A percentile compares a stretch with the other conserved stretches of the same genome.
Conservation (phyloP, 768 basidiomycete species). For the Wakefieldia striispora region DNA sequence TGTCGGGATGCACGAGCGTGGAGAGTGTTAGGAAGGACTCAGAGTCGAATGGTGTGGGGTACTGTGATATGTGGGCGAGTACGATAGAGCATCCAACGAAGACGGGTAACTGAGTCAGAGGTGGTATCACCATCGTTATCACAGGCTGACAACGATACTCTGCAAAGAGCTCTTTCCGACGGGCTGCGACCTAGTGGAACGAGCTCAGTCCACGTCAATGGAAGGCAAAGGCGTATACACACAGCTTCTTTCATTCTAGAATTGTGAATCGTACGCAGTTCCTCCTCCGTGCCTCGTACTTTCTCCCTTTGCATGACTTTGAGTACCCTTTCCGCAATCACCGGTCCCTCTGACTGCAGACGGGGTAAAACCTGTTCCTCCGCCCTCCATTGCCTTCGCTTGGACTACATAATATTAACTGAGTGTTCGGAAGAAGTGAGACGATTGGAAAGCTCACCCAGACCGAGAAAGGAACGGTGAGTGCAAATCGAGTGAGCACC, state of each 20-base stretch:
- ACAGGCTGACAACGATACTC: slow-evolving; percentile 56
- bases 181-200: slow-evolving; percentile 45
- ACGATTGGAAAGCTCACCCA: slow-evolving; percentile 51
- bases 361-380: slow-evolving; percentile 62
- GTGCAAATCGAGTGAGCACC: slow-evolving; percentile 52
- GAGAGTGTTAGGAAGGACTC: slow-evolving; percentile 77
- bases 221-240: slow-evolving; percentile 1
- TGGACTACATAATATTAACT: slow-evolving; percentile 44
- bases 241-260: slow-evolving; percentile 51
- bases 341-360: slow-evolving; percentile 47
- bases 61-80: slow-evolving; percentile 51
- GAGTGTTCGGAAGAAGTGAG: slow-evolving; percentile 4
- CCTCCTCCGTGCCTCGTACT: slow-evolving; percentile 54
- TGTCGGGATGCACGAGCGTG: slow-evolving; percentile 67
- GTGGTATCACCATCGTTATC: slow-evolving; percentile 57
- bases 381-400: slow-evolving; percentile 54
- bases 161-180: slow-evolving; percentile 58
- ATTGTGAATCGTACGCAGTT: slow-evolving; percentile 45
- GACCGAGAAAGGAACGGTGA: slow-evolving; percentile 68
- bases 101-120: slow-evolving; percentile 66
- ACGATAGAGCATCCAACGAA: slow-evolving; percentile 66
- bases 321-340: slow-evolving; percentile 33
- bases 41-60: slow-evolving; percentile 67
- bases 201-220: slow-evolving; percentile 2
- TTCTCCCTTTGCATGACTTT: slow-evolving; percentile 54